Evolutionary conservation across 2,329 filamentous ascomycete genomes (phyloP).

Genomic region (Diaporthe batatas): DNA sequence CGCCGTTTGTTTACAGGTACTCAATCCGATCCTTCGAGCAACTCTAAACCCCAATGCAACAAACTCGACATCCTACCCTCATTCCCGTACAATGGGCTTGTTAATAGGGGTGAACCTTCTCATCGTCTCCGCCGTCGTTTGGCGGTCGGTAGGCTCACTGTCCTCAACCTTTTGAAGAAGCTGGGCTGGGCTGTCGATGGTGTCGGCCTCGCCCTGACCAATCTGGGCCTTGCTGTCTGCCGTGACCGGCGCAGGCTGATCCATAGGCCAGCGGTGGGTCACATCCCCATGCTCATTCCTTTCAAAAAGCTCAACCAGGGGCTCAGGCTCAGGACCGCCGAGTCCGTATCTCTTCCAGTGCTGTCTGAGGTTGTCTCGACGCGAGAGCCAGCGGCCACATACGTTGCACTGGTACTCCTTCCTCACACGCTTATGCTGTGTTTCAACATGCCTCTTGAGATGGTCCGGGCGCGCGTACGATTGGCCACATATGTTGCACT

Average conservation of each 20-base stretch:
- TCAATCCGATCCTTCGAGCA: neutral
- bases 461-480: neutral
- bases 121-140: neutral
- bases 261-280: neutral
- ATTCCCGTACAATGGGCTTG: neutral
- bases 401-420: neutral
- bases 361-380: neutral
- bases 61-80: neutral
- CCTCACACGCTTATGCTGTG: neutral
- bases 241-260: neutral
- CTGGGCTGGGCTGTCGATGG: neutral
- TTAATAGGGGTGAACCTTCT: neutral
- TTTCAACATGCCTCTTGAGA: neutral
- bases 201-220: neutral
- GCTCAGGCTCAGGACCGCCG: neutral
- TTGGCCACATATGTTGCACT: neutral
- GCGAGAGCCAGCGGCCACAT: neutral
- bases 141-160: neutral
- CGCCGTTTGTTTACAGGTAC: no score
- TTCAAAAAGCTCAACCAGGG: no score
- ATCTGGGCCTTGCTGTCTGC: neutral
- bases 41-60: neutral
- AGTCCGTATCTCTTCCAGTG: neutral
- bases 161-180: neutral
- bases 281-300: neutral